phyloP scores from a whole-genome alignment of 352 stramenopile species.

The Pythium angustatum region DNA sequence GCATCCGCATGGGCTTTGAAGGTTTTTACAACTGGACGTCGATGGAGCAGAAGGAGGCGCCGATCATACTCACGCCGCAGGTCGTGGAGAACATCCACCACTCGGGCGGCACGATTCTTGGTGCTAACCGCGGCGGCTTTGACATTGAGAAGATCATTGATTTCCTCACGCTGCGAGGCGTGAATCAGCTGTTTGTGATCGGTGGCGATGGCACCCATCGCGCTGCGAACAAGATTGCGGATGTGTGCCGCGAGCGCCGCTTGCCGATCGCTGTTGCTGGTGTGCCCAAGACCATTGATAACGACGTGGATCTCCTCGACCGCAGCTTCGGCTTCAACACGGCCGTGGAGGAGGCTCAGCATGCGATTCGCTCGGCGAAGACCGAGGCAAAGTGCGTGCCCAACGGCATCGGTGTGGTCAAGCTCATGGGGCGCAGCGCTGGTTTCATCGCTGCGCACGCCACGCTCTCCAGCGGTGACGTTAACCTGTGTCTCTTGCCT shows the following conservation, averaged over 20 bases:
- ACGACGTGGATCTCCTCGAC: constrained; percentile 98
- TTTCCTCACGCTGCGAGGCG: constrained; percentile 87
- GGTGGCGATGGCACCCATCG: constrained; percentile 98
- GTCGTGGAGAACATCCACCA: constrained; percentile 83
- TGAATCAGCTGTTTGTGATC: constrained; percentile 97
- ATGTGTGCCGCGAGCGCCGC: constrained; percentile 69
- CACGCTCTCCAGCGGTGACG: constrained; percentile 95
- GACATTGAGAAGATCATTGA: constrained; percentile 96
- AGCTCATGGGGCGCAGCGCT: constrained; percentile 97
- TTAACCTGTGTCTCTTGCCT: constrained; percentile 98
- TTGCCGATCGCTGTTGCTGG: constrained; percentile 94
- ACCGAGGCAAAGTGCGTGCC: constrained; percentile 96
- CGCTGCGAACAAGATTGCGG: constrained; percentile 91
- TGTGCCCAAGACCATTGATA: constrained; percentile 99
- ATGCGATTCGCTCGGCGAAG: constrained; percentile 89
- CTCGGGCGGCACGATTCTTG: constrained; percentile 94
- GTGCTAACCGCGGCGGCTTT: constrained; percentile 94
- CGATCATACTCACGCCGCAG: constrained; percentile 73
- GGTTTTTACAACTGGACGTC: constrained; percentile 85
- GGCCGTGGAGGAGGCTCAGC: constrained; percentile 95
- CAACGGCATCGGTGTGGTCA: constrained; percentile 98
- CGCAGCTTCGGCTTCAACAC: constrained; percentile 98
- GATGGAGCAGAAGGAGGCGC: constrained; percentile 75
- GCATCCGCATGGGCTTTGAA: constrained; percentile 80
- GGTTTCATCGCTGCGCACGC: constrained; percentile 98